Evolutionary conservation across 148 eudicot genomes (phyloP).

Genomic region (Amaranthus hypochondriacus): DNA sequence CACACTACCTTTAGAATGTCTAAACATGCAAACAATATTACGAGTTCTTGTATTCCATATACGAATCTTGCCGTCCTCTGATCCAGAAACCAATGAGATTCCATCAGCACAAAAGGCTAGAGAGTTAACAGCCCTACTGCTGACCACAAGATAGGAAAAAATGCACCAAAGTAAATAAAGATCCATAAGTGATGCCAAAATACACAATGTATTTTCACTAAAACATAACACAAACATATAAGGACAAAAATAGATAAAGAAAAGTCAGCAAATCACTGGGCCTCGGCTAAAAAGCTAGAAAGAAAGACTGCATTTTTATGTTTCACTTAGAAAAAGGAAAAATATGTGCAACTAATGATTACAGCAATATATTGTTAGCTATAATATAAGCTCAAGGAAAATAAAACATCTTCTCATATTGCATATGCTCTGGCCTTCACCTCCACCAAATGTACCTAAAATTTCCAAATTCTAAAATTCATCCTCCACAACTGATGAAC

Average conservation of each 20-base stretch:
- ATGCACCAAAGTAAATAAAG: not conserved
- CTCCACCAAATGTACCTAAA: too few relatives aligned
- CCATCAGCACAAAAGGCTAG: slow-evolving; percentile 70
- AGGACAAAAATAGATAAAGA: too few relatives aligned
- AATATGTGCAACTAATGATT: not conserved
- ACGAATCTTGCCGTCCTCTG: slow-evolving; percentile 85
- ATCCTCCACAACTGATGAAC: too few relatives aligned
- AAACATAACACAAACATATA: too few relatives aligned
- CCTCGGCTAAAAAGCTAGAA: too few relatives aligned
- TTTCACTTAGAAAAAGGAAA: too few relatives aligned
- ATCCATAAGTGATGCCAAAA: not conserved
- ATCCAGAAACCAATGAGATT: slow-evolving; percentile 66
- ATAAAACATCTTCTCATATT: too few relatives aligned
- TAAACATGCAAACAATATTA: slow-evolving; percentile 62
- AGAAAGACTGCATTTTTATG: too few relatives aligned
- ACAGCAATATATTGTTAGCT: not conserved
- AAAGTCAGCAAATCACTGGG: too few relatives aligned
- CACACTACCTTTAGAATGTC: slow-evolving; percentile 70
- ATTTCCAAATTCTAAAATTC: too few relatives aligned
- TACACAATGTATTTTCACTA: not conserved
- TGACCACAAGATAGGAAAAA: slow-evolving; percentile 15
- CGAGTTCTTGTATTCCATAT: slow-evolving; percentile 77
- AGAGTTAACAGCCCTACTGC: slow-evolving; percentile 81
- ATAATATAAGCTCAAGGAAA: too few relatives aligned
- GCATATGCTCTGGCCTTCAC: too few relatives aligned